Base-by-base conservation (phyloP, 306 rosid species). In the Lotus japonicus region DNA sequence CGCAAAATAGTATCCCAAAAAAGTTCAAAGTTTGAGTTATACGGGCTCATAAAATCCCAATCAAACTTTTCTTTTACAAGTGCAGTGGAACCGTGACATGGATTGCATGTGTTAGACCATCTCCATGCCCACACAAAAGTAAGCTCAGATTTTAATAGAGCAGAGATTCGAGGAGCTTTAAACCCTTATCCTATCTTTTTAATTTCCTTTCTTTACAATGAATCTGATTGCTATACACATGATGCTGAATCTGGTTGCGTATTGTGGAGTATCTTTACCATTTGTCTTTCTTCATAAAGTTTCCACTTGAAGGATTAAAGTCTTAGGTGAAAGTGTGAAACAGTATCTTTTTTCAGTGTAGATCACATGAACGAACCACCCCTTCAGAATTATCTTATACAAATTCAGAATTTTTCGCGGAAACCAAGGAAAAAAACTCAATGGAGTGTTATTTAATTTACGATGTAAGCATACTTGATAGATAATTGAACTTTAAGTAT, bases 1-100 rank as follows among this genome's bases (percentile, higher is more conserved):
- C n/a, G n/a, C n/a, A n/a, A n/a, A n/a, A n/a, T n/a, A n/a, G n/a
- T n/a, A n/a, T n/a, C n/a, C n/a, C n/a, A n/a, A n/a, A n/a, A 21
- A 21, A 3, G 1, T 21, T 3, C 1, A 21, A 21, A 21, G 3
- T 1, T 21, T 1, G 23, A 21, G 23, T 21, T 21, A 21, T 21
- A 21, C 23, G 23, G 3, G 23, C 4, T 26, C 31, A 26, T 26
- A 26, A 26, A 26, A 26, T 26, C 4, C 31, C 31, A 26, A 26
- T 26, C 71, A 53, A 10, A 53, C 31, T 36, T 62, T 15, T 39
- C 18, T 39, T 70, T 74, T 61, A 55, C 5, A n/a, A 38, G 9
- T 16, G 38, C n/a, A 66, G 79, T 72, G 78, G 80, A 78, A 59
- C 12, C 50, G n/a, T 78, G 87, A 85, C 50, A 69, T 36, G 74